Evolutionary conservation across 129 eudicot genomes (phyloP), one percentile per base, ranked within the genome.

Genomic region (Flaveria linearis): DNA sequence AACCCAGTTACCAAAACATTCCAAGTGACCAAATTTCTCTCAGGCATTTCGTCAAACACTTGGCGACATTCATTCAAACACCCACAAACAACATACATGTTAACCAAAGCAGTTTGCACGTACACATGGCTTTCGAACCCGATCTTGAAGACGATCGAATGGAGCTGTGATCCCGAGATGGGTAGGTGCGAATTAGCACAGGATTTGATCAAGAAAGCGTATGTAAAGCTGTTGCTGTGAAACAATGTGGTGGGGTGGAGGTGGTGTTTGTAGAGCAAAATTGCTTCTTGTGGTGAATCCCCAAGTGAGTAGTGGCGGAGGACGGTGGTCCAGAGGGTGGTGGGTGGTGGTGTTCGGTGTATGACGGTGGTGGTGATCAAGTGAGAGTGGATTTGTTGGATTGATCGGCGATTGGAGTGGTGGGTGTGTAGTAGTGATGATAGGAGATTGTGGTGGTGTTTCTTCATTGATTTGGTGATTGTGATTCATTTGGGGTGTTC

Each of bases 21-120:
- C 85, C 90, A 86, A 0, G 87, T 83, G 50, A 83, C 85, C 1
- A 86, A 69, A 66, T 83, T 75, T 39, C 83, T 83, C 41, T 77
- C 79, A n/a, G 81, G 73, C 60, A 80, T 83, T 69, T 83, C 87
- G 49, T 86, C 87, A 33, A 86, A 86, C 85, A 81, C 83, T 15
- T 84, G 68, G 2, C 43, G 83, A 2, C 81, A 83, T 73, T 52
- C 78, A 0, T 33, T 53, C 72, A 62, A 55, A 68, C 71, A 25
- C 25, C 80, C 83, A 66, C 85, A 86, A 1, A 45, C 26, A 0
- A 78, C 81, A 11, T 86, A 86, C 87, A 86, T 83, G 14, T 77
- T 83, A 16, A 83, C 83, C 76, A 86, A 77, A 56, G 81, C 68
- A 2, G 90, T 86, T 69, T 83, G 90, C 18, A 86, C 85, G 66